Percentiles rank a stretch among this genome's conserved stretches.
Conservation (phyloP, 306 rosid genomes). For the Coriaria nepalensis region DNA sequence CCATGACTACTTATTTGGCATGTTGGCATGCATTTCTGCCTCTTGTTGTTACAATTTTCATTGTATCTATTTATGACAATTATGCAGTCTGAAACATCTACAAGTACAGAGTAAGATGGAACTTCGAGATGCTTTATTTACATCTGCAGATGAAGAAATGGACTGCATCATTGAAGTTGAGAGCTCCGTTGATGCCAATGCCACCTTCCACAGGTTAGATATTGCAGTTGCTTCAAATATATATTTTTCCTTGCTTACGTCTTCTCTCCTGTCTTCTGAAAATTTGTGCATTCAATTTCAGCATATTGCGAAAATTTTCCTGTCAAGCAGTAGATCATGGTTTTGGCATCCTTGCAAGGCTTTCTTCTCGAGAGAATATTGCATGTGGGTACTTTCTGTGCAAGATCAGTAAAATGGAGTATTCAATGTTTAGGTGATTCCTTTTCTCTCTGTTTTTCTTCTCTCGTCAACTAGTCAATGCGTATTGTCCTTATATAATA, state of each 20-base stretch:
- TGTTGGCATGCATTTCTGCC: too few species aligned
- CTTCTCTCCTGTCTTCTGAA: conserved; percentile 21
- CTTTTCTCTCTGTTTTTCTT: conserved; percentile 13
- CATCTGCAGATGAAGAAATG: conserved; percentile 35
- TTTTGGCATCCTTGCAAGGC: conserved; percentile 24
- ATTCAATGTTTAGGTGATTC: conserved; percentile 54
- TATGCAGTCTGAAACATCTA: conserved; percentile 65
- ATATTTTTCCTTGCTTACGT: conserved; percentile 9
- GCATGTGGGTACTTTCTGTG: conserved; percentile 21
- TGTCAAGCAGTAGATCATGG: conserved; percentile 47
- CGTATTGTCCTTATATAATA: too few species aligned
- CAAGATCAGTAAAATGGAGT: conserved; percentile 46
- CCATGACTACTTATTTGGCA: conserved; percentile 1
- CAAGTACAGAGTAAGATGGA: conserved; percentile 57
- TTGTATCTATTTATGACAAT: too few species aligned
- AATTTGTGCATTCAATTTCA: conserved; percentile 21
- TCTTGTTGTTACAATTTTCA: conserved; percentile 20
- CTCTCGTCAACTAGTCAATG: too few species aligned
- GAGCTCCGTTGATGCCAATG: conserved; percentile 67
- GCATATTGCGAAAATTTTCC: conserved; percentile 43
- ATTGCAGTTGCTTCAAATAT: conserved; percentile 13
- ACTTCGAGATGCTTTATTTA: conserved; percentile 48
- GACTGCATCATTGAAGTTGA: conserved; percentile 71
- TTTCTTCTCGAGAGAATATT: conserved; percentile 21
- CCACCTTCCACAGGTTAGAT: conserved; percentile 64